phyloP scores from a whole-genome alignment of 305 asterid species.

The Ilex paraguariensis region DNA sequence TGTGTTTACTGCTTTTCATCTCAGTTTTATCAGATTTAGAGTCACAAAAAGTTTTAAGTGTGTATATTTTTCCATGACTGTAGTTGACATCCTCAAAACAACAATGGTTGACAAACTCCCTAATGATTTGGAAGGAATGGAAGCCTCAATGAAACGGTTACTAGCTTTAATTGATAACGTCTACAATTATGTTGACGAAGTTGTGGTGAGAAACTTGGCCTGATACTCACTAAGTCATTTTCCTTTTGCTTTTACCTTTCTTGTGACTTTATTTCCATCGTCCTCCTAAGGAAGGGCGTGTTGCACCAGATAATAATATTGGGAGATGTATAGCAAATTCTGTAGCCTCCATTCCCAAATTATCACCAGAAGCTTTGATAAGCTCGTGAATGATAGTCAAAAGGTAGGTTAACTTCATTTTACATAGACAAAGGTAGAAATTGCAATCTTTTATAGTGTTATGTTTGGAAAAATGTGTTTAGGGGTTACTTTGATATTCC shows the following conservation, averaged over 20 bases:
- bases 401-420: constrained; percentile 43
- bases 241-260: neutral
- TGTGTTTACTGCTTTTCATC: too few relatives aligned
- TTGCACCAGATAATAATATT: constrained; percentile 55
- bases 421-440: too few relatives aligned
- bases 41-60: too few relatives aligned
- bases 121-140: constrained; percentile 87
- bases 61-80: constrained; percentile 6
- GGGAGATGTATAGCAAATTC: constrained; percentile 74
- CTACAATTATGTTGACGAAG: constrained; percentile 82
- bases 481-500: too few relatives aligned
- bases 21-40: too few relatives aligned
- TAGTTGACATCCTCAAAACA: constrained; percentile 78
- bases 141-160: constrained; percentile 71
- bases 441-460: too few relatives aligned
- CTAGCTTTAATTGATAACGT: constrained; percentile 74
- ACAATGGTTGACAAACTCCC: constrained; percentile 74
- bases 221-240: neutral
- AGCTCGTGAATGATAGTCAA: constrained; percentile 70
- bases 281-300: constrained; percentile 63
- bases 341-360: constrained; percentile 65
- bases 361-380: constrained; percentile 58
- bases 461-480: too few relatives aligned
- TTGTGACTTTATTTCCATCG: constrained; percentile 2
- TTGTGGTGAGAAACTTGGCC: constrained; percentile 57